Conservation (phyloP, 371 early-diverging fungal genomes). For the Syncephalis fuscata region DNA sequence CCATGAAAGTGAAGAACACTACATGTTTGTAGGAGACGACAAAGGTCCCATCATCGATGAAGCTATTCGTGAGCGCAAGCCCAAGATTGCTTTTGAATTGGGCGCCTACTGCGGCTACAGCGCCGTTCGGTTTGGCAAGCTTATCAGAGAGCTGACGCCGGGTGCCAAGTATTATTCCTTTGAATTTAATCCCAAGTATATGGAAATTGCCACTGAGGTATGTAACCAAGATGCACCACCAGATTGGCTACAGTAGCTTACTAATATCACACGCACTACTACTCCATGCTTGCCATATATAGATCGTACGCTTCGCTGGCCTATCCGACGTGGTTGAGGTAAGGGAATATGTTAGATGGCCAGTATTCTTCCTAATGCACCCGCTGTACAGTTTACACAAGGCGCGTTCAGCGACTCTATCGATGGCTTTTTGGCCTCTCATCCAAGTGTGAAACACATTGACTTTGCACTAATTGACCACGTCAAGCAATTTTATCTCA, state of each 20-base stretch:
- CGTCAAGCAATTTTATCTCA: constrained; percentile 7
- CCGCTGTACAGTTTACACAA: too few species aligned
- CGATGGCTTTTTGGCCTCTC: neutral
- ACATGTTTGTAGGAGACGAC: constrained; percentile 12
- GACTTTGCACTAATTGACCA: constrained; percentile 13
- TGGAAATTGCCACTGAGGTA: constrained; percentile 5
- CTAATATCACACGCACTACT: too few species aligned
- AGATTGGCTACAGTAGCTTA: too few species aligned
- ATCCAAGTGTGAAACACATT: constrained; percentile 2
- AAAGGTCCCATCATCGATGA: constrained; percentile 9
- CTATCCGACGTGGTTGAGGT: constrained; percentile 5
- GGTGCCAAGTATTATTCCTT: constrained; percentile 8
- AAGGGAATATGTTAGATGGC: constrained; percentile 1
- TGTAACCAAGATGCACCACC: neutral
- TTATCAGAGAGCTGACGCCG: constrained; percentile 3
- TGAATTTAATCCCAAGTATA: constrained; percentile 5
- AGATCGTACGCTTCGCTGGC: constrained; percentile 8
- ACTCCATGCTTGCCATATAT: neutral
- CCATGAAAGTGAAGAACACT: neutral
- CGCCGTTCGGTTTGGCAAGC: constrained; percentile 6
- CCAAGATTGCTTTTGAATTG: constrained; percentile 7
- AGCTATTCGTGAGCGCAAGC: constrained; percentile 4
- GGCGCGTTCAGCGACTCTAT: neutral
- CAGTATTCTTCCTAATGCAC: neutral
- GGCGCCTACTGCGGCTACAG: constrained; percentile 9